Percentiles rank a stretch among this genome's conserved stretches.
phyloP scores from a whole-genome alignment of 2,329 filamentous ascomycete species.

The Colletotrichum gigasporum region DNA sequence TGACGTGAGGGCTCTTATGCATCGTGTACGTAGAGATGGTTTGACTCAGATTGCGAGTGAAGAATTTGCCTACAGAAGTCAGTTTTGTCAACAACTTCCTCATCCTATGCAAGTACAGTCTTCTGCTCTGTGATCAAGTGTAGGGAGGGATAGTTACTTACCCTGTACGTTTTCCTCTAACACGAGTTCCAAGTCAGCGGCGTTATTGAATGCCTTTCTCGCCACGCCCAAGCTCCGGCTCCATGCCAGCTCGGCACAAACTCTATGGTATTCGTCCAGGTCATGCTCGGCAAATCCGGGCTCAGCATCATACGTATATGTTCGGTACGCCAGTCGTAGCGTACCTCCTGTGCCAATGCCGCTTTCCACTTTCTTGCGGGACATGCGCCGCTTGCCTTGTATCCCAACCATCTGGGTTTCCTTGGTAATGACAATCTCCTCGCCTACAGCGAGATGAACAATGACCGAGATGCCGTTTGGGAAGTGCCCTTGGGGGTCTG shows the following conservation, averaged over 20 bases:
- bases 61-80: conserved; percentile 58
- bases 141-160: conserved; percentile 52
- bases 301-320: conserved; percentile 56
- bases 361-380: conserved; percentile 42
- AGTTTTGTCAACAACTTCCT: background rate
- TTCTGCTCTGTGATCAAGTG: too few relatives aligned
- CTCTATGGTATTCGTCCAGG: conserved; percentile 71
- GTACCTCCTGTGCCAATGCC: conserved; percentile 49
- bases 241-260: conserved; percentile 74
- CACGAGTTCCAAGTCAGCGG: conserved; percentile 70
- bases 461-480: conserved; percentile 49
- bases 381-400: conserved; percentile 52
- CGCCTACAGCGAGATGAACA: conserved; percentile 50
- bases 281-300: conserved; percentile 78
- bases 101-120: too few relatives aligned
- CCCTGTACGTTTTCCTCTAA: conserved; percentile 73
- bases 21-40: conserved; percentile 70
- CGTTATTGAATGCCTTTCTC: conserved; percentile 69
- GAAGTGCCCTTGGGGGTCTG: conserved; percentile 51
- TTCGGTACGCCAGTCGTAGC: conserved; percentile 47
- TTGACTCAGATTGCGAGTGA: conserved; percentile 62
- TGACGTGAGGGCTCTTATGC: conserved; percentile 73
- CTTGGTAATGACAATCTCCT: conserved; percentile 50
- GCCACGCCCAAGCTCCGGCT: conserved; percentile 69
- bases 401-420: conserved; percentile 55